These are phyloP conservation scores for Pythium insidiosum DNA, from an alignment of 352 stramenopile genomes.

Conservation along the genomic window DNA sequence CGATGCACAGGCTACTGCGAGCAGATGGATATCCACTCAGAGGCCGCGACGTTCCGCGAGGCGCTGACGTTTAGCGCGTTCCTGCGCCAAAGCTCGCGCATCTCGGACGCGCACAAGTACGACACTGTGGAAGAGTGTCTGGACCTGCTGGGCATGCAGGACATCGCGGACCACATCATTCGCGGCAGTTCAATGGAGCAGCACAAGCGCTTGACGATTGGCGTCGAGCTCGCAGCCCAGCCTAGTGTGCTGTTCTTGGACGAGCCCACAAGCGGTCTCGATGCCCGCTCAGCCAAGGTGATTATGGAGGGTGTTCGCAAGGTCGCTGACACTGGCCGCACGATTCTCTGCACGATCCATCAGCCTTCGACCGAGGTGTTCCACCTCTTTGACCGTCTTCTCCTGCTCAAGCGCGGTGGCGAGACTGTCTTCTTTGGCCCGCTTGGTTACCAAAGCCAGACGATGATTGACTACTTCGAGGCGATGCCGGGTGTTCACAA, in stretches of 20 bases:
- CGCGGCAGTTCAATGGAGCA: constrained; percentile 48
- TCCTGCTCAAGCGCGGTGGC: constrained; percentile 74
- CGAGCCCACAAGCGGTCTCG: constrained; percentile 88
- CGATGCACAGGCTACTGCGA: constrained; percentile 61
- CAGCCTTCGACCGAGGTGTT: constrained; percentile 89
- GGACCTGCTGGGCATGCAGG: constrained; percentile 39
- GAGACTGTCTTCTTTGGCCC: constrained; percentile 52
- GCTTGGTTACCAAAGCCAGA: constrained; percentile 18
- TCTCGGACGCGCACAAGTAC: constrained; percentile 33
- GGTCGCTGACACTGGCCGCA: constrained; percentile 65
- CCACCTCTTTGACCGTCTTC: constrained; percentile 81
- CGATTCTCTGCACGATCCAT: constrained; percentile 90
- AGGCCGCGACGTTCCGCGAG: constrained; percentile 88
- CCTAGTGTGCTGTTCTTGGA: constrained; percentile 86
- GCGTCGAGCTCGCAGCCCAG: constrained; percentile 87
- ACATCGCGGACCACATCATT: constrained; percentile 56
- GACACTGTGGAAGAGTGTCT: constrained; percentile 51
- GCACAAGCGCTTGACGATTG: constrained; percentile 74
- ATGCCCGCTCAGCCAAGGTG: constrained; percentile 78
- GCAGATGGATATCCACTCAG: constrained; percentile 89
- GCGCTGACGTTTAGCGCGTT: constrained; percentile 90
- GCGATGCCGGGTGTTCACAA: constrained; percentile 44
- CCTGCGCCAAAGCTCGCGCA: constrained; percentile 45
- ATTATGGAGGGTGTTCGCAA: constrained; percentile 87
- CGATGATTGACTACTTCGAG: constrained; percentile 51